Base-by-base conservation (phyloP, 148 eudicot species). In the Pouteria glomerata region DNA sequence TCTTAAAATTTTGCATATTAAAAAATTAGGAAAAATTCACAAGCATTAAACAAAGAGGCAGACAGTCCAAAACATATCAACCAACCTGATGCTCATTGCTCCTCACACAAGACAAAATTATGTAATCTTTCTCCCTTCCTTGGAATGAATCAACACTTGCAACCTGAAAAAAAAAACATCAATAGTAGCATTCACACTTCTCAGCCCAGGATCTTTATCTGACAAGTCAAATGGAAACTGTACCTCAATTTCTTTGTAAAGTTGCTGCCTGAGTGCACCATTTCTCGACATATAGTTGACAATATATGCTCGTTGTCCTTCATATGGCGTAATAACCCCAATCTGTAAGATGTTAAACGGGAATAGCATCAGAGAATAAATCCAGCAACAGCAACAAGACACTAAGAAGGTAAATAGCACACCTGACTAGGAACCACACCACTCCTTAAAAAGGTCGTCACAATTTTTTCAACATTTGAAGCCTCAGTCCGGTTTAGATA, bases 371-470 rank as follows among this genome's bases (percentile, higher is more conserved):
- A 27, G 13, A 31, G 8, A 37, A 48, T 34, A 37, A 57, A 65
- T 3, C 52, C 47, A 37, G 33, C 59, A 35, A 62, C 60, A 44
- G 7, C 35, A 11, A 15, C 16, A 30, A 68, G 62, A 31, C n/a
- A 6, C 0, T 2, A 33, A 21, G 29, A n/a, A 69, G 66, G 60
- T 73, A 21, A 65, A 44, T 15, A 6, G 37, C 21, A 65, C 65
- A 96, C 99, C 97, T 96, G 99, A 82, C 89, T 87, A 66, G 99
- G 99, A 57, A 96, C 92, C 60, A 96, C 97, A 73, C 99, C 99
- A 65, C 99, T 96, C 82, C 90, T 90, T 69, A 96, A 80, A 73
- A 92, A 96, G 27, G 97, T 90, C 26, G 99, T 96, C 73, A 96
- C 99, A 65, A 96, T 85, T 73, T 96, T 96, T 75, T 96, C 99